Evolutionary conservation across 306 rosid species (phyloP), one percentile per base, ranked within the genome.

Genomic region (Quercus suber): DNA sequence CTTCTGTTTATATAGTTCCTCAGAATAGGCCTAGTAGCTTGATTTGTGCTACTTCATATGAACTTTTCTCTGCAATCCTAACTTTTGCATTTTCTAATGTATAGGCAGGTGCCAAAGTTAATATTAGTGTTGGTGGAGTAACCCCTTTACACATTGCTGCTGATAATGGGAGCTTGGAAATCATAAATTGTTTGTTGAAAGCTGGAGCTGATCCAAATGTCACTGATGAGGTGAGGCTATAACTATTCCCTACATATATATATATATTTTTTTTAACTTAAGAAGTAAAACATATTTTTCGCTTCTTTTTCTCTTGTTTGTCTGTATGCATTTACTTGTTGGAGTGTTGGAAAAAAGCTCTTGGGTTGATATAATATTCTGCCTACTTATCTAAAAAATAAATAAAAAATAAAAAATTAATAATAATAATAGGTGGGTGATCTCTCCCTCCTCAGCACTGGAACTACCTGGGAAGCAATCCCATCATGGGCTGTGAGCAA

Each of bases 71-170:
- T 10, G 20, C 63, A 33, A 27, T 35, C 67, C 43, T 82, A 25
- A 63, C 51, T 45, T 84, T 78, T 84, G 79, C 49, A 57, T 86
- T 12, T 43, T 81, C 64, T 81, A 73, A 68, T 53, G 23, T 81
- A 61, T 84, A 95, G 98, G 96, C 98, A 33, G 99, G 98, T 80
- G 94, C 90, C 60, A 84, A 90, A 76, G 97, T 87, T 77, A 91
- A 96, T 90, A 53, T 96, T 58, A 85, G 84, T 81, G 97, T 93
- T 71, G 94, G 99, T 83, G 99, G 99, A 86, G 98, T 96, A 55
- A 90, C 98, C 65, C 96, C 99, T 73, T 86, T 93, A 84, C 99
- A 89, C 82, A 88, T 93, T 79, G 96, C 98, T 81, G 89, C 98
- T 80, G 96, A 93, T 82, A 82, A 65, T 82, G 98, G 92, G 71